phyloP scores from a whole-genome alignment of 106 monocot species.

The Gastrodia elata region DNA sequence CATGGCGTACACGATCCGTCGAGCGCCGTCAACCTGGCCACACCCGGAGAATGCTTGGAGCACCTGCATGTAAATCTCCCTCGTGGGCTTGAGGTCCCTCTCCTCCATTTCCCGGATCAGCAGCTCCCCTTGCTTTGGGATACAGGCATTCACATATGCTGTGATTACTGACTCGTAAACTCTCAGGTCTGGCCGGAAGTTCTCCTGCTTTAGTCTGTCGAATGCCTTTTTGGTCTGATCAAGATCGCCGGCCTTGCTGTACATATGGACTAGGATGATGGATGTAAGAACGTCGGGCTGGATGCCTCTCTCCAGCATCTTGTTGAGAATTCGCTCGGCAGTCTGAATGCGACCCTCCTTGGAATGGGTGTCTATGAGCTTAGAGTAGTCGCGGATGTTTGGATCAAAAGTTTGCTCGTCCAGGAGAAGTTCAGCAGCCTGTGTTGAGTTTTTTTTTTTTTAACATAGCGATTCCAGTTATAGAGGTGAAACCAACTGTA shows the following conservation, averaged over 20 bases:
- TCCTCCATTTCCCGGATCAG: conserved; percentile 58
- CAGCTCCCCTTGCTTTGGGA: conserved; percentile 33
- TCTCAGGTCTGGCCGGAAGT: conserved; percentile 51
- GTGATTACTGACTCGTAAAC: conserved; percentile 61
- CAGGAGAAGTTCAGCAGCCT: conserved; percentile 68
- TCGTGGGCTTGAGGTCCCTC: conserved; percentile 53
- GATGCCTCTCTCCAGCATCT: conserved; percentile 65
- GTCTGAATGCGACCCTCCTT: conserved; percentile 34
- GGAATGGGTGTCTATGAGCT: conserved; percentile 49
- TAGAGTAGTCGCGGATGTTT: conserved; percentile 71
- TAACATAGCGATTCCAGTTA: background rate
- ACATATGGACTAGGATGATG: conserved; percentile 66
- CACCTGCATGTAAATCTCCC: conserved; percentile 51
- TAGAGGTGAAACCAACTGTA: background rate
- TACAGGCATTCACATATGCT: conserved; percentile 55
- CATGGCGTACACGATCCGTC: conserved; percentile 54
- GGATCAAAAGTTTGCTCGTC: conserved; percentile 55
- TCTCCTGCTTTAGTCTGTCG: conserved; percentile 31
- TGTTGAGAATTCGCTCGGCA: conserved; percentile 62
- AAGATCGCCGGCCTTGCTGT: conserved; percentile 56
- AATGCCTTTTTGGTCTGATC: conserved; percentile 52
- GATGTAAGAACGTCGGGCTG: conserved; percentile 46
- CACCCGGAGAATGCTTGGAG: conserved; percentile 35
- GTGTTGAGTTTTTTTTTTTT: background rate
- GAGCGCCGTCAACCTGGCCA: conserved; percentile 44